These are phyloP conservation scores for Kwoniella mangroviensis DNA, from an alignment of 768 basidiomycete genomes.

Conservation along the genomic window DNA sequence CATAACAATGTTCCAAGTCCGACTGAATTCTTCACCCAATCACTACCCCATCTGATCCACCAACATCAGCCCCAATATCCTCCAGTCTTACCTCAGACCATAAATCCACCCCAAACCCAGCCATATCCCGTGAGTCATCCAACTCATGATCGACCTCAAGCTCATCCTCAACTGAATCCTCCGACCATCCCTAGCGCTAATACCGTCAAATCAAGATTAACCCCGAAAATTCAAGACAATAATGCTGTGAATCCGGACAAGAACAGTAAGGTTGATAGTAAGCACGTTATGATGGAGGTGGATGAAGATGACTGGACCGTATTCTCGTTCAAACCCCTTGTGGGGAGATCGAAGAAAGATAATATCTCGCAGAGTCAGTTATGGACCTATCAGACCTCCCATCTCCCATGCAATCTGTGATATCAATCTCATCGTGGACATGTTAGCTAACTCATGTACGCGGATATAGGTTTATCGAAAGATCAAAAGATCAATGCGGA, in stretches of 20 bases:
- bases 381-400: no score
- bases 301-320: background rate
- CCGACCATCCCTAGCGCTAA: no score
- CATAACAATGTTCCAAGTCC: no score
- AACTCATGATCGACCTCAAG: background rate
- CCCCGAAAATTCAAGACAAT: no score
- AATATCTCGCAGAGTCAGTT: background rate
- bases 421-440: no score
- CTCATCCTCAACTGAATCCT: no score
- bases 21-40: background rate
- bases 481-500: background rate
- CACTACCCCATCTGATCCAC: background rate
- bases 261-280: background rate
- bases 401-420: no score
- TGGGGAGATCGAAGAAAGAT: background rate
- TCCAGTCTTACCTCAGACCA: background rate
- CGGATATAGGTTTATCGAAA: background rate
- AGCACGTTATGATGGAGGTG: background rate
- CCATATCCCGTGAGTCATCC: background rate
- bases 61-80: background rate
- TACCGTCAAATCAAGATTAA: no score
- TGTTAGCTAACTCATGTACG: no score
- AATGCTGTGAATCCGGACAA: background rate
- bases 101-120: background rate
- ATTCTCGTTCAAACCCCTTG: background rate